Conservation (phyloP, 164 flowering plant species). For the Annona squamosa region DNA sequence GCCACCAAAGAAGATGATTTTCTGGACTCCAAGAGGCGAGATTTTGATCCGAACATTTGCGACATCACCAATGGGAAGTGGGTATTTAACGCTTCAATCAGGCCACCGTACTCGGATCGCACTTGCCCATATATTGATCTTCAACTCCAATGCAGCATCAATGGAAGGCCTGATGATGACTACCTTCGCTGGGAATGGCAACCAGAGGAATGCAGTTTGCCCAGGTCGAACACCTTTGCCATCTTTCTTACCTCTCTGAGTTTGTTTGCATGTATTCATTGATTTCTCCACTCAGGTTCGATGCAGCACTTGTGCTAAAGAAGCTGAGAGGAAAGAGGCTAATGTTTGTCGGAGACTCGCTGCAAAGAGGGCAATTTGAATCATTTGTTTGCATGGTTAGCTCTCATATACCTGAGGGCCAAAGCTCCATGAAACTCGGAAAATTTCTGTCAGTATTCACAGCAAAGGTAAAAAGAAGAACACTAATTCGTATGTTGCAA, state of each 20-base stretch:
- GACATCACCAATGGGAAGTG: slow-evolving; percentile 60
- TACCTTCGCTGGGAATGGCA: slow-evolving; percentile 91
- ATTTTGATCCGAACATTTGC: slow-evolving; percentile 69
- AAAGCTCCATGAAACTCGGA: slow-evolving; percentile 55
- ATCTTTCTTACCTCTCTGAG: not conserved
- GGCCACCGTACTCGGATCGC: slow-evolving; percentile 66
- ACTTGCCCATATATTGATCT: slow-evolving; percentile 65
- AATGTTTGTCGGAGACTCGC: slow-evolving; percentile 88
- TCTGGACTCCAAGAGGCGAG: slow-evolving; percentile 33
- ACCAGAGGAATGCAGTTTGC: slow-evolving; percentile 76
- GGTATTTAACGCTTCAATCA: slow-evolving; percentile 58
- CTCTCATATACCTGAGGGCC: slow-evolving; percentile 43
- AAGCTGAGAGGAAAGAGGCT: slow-evolving; percentile 77
- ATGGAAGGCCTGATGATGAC: slow-evolving; percentile 71
- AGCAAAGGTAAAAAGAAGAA: slow-evolving; percentile 43
- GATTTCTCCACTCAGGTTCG: slow-evolving; percentile 40
- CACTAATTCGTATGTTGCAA: not conserved
- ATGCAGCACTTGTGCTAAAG: slow-evolving; percentile 43
- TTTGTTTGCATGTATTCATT: not conserved
- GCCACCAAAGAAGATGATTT: slow-evolving; percentile 17
- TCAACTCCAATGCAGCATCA: slow-evolving; percentile 64
- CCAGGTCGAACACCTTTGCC: slow-evolving; percentile 34
- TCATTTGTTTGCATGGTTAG: slow-evolving; percentile 84
- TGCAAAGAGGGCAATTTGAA: slow-evolving; percentile 82
- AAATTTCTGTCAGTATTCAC: slow-evolving; percentile 52